A percentile compares a stretch with the other conserved stretches of the same genome.
Conservation (phyloP, 2,329 filamentous ascomycete genomes). For the Macrophomina tecta region DNA sequence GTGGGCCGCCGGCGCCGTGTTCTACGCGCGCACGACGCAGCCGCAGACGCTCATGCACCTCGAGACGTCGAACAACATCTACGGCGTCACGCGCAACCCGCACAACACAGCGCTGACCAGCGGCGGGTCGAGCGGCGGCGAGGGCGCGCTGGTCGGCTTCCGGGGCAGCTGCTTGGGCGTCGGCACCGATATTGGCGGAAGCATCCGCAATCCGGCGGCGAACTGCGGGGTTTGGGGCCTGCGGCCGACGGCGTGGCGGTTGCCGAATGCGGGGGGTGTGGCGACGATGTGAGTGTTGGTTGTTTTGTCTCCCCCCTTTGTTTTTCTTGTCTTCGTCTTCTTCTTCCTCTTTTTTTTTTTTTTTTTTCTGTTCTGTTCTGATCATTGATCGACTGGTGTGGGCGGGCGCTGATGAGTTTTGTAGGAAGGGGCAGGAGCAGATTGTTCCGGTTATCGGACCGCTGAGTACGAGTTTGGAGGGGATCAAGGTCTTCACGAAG, state of each 20-base stretch:
- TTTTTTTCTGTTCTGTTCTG: too few relatives aligned
- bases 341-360: too few relatives aligned
- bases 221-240: slow-evolving; percentile 28
- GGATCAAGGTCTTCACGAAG: slow-evolving; percentile 61
- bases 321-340: too few relatives aligned
- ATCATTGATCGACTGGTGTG: not conserved
- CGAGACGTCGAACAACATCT: slow-evolving; percentile 57
- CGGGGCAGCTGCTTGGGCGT: slow-evolving; percentile 60
- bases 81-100: slow-evolving; percentile 60
- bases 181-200: slow-evolving; percentile 37
- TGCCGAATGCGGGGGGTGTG: slow-evolving; percentile 47
- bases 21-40: slow-evolving; percentile 61
- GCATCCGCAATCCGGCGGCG: slow-evolving; percentile 28
- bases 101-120: slow-evolving; percentile 57
- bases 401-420: not conserved
- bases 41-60: slow-evolving; percentile 62
- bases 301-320: too few relatives aligned
- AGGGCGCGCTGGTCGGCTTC: slow-evolving; percentile 61
- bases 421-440: slow-evolving; percentile 46
- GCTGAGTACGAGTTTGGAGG: slow-evolving; percentile 59
- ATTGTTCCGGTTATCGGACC: slow-evolving; percentile 61
- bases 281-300: slow-evolving; percentile 40
- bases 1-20: slow-evolving; percentile 53
- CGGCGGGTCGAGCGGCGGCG: slow-evolving; percentile 63
- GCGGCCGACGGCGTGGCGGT: slow-evolving; percentile 45